phyloP scores from a whole-genome alignment of 106 monocot species.

The Platanthera zijinensis region DNA sequence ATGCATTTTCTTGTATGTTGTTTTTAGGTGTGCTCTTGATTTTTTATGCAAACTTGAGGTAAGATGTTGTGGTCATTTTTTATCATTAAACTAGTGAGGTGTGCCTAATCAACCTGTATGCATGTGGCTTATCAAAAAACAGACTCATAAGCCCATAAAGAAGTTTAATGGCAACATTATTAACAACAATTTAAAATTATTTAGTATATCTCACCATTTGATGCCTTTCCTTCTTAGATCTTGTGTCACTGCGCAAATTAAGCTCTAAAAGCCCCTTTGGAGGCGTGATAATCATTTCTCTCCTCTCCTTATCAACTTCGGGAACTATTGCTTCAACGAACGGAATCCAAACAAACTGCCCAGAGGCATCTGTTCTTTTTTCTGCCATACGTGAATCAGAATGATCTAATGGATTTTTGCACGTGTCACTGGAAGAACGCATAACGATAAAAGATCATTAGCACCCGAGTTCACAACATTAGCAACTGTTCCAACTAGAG shows the following conservation, averaged over 20 bases:
- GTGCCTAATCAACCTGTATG: too few relatives aligned
- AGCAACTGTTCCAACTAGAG: conserved; percentile 53
- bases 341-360: conserved; percentile 69
- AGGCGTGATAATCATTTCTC: conserved; percentile 86
- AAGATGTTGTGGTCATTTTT: too few relatives aligned
- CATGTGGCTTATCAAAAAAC: too few relatives aligned
- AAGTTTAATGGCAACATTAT: neutral
- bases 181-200: neutral
- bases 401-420: conserved; percentile 10
- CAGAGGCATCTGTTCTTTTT: conserved; percentile 8
- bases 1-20: too few relatives aligned
- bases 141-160: too few relatives aligned
- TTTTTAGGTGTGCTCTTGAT: too few relatives aligned
- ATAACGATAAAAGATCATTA: conserved; percentile 71
- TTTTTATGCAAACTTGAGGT: too few relatives aligned
- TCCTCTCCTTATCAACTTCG: conserved; percentile 60
- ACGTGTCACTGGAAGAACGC: conserved; percentile 21
- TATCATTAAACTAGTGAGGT: too few relatives aligned
- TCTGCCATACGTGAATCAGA: conserved; percentile 16
- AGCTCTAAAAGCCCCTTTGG: conserved; percentile 94
- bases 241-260: conserved; percentile 52
- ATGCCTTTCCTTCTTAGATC: conserved; percentile 82
- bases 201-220: conserved; percentile 54
- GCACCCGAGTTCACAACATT: conserved; percentile 69
- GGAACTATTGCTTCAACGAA: conserved; percentile 98